phyloP scores from a whole-genome alignment of 1,284 basidiomycete genomes.

The Cutaneotrichosporon spelunceum region DNA sequence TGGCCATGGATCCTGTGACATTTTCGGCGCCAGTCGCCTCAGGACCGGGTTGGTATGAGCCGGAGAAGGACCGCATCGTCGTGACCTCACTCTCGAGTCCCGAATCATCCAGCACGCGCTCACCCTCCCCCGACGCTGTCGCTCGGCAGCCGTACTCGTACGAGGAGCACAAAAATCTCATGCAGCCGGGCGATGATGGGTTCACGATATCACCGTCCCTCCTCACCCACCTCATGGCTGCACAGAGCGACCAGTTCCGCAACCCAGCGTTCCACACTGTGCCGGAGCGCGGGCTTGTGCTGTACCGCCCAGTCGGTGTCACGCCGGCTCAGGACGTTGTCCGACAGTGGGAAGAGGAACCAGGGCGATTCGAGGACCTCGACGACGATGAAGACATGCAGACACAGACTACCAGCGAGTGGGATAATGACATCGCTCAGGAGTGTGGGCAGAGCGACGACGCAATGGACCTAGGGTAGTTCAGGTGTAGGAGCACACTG shows the following conservation, averaged over 20 bases:
- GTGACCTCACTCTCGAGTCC: conserved; percentile 39
- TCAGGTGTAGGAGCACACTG: conserved; percentile 4
- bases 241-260: conserved; percentile 30
- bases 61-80: conserved; percentile 48
- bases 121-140: conserved; percentile 22
- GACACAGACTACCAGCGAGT: not conserved
- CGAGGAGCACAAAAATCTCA: conserved; percentile 25
- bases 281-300: conserved; percentile 32
- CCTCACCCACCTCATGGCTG: conserved; percentile 44
- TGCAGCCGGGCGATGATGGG: conserved; percentile 41
- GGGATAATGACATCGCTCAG: not conserved
- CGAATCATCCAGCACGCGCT: conserved; percentile 26
- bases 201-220: conserved; percentile 48
- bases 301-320: conserved; percentile 39
- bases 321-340: conserved; percentile 18
- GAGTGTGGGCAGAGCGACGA: conserved; percentile 14
- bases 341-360: conserved; percentile 14
- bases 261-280: conserved; percentile 2
- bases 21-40: not conserved
- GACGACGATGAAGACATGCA: conserved; percentile 11
- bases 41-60: conserved; percentile 41
- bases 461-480: conserved; percentile 4
- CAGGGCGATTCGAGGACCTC: conserved; percentile 17
- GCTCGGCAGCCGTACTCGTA: conserved; percentile 15
- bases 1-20: not conserved